phyloP scores from a whole-genome alignment of 2,329 filamentous ascomycete genomes.

The Akanthomyces uredinophilus region DNA sequence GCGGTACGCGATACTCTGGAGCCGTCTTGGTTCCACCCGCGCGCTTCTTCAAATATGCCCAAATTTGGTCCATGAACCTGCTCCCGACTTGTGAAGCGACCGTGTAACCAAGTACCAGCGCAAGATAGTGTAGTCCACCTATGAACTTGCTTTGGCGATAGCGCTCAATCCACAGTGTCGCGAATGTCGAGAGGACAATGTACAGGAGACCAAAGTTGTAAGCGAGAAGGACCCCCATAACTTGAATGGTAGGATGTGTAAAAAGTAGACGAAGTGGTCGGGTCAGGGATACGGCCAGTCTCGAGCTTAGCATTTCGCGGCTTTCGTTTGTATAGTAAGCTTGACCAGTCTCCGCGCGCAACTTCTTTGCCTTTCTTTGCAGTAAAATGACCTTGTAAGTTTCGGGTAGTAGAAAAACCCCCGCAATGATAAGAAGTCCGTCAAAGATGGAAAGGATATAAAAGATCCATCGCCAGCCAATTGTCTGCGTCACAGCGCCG shows the following conservation, averaged over 20 bases:
- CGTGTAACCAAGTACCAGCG: slow-evolving; percentile 40
- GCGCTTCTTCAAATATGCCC: slow-evolving; percentile 20
- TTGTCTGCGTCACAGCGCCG: slow-evolving; percentile 57
- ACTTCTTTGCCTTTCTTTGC: slow-evolving; percentile 4
- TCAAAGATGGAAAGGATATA: slow-evolving; percentile 57
- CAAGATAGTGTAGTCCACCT: slow-evolving; percentile 46
- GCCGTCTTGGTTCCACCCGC: slow-evolving; percentile 16
- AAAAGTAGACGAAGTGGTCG: slow-evolving; percentile 31
- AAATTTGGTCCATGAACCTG: slow-evolving; percentile 34
- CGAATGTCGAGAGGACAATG: slow-evolving; percentile 49
- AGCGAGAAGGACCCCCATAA: slow-evolving; percentile 40
- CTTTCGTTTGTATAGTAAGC: neutral
- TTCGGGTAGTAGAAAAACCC: slow-evolving; percentile 45
- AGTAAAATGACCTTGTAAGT: slow-evolving; percentile 62
- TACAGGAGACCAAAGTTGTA: slow-evolving; percentile 47
- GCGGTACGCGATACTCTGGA: slow-evolving; percentile 46
- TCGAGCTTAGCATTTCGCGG: neutral
- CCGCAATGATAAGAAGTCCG: slow-evolving; percentile 49
- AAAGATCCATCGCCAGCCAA: slow-evolving; percentile 67
- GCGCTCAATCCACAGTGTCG: slow-evolving; percentile 39
- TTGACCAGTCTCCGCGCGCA: neutral
- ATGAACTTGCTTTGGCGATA: slow-evolving; percentile 41
- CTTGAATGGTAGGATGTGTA: slow-evolving; percentile 41
- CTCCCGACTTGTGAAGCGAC: slow-evolving; percentile 33
- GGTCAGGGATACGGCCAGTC: neutral